Conservation (phyloP, 2,329 filamentous ascomycete species). For the Zymoseptoria tritici region DNA sequence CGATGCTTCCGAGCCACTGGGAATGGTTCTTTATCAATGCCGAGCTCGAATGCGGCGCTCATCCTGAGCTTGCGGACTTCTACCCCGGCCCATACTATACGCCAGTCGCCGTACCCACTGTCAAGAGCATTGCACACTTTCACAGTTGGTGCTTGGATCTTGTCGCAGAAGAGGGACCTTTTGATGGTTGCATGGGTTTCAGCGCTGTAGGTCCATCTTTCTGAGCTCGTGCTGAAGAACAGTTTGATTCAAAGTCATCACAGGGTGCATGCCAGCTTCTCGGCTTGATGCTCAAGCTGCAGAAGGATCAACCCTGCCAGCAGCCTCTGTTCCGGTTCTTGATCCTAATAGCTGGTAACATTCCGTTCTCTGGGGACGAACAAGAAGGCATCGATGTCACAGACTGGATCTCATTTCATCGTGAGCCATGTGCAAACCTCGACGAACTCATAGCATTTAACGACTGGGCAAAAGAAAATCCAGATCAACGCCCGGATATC, state of each 20-base stretch:
- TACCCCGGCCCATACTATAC: slow-evolving; percentile 2
- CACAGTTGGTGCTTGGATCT: background rate
- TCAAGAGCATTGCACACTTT: background rate
- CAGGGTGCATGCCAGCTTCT: background rate
- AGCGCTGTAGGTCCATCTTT: background rate
- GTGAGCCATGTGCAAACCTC: background rate
- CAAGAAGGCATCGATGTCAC: background rate
- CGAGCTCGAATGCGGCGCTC: background rate
- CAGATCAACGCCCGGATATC: background rate
- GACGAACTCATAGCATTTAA: background rate
- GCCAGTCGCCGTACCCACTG: background rate
- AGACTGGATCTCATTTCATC: background rate
- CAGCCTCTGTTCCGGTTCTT: background rate
- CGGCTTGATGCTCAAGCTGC: background rate
- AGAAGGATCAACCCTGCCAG: background rate
- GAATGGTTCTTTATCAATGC: background rate
- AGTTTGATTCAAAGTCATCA: background rate
- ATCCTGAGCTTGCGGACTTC: background rate
- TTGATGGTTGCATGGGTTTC: slow-evolving; percentile 4
- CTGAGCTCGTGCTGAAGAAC: too few species aligned
- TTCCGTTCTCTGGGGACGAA: background rate
- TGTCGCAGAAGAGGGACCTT: slow-evolving; percentile 5
- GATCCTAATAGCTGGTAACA: background rate
- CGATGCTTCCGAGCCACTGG: background rate
- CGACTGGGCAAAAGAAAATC: background rate